Base-by-base conservation (phyloP, 352 stramenopile species). In the Phytophthora brassicae region DNA sequence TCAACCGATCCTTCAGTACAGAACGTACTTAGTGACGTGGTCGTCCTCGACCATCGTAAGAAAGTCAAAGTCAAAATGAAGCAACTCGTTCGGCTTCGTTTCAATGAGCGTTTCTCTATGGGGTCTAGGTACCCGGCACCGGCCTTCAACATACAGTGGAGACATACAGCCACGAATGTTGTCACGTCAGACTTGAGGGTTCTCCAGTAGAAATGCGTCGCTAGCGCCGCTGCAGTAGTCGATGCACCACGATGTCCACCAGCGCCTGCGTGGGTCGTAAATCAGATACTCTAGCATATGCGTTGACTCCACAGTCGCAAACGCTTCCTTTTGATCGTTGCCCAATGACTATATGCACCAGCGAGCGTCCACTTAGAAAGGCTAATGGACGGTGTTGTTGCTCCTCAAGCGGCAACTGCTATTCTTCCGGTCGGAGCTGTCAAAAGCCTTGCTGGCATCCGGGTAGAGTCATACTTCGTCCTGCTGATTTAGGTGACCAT, bases 261-360 rank as follows among this genome's bases (percentile, higher is more conserved):
- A 19, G 33, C 33, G 12, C 33, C 33, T 41, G 33, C 33, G 33
- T 41, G 6, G 44, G 45, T 12, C 50, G 24, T 6, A 66, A 13
- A 72, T 50, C 16, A 66, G 12, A 28, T 71, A 57, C 36, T 35
- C 19, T 1, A 58, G 20, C 7, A 33, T 42, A 4, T 51, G 57
- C 2, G 47, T 47, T 19, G 49, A 44, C 12, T 22, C 24, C 35
- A 42, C 35, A 42, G 19, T 42, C 14, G 35, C 35, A 8, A 19
- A 42, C 35, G 14, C 35, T n/a, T 42, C 35, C 16, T 67, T 70
- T 26, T 62, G 11, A 72, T 61, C 4, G 60, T 50, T 4, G 38
- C 22, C 64, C 58, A 72, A 17, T 44, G 38, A 17, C 6, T 31
- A 23, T 33, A 0, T 17, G 28, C 24, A 45, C 42, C 41, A 19